Base-by-base conservation (phyloP, 805 yeast species). In the Helenozyma rhizophorensis region DNA sequence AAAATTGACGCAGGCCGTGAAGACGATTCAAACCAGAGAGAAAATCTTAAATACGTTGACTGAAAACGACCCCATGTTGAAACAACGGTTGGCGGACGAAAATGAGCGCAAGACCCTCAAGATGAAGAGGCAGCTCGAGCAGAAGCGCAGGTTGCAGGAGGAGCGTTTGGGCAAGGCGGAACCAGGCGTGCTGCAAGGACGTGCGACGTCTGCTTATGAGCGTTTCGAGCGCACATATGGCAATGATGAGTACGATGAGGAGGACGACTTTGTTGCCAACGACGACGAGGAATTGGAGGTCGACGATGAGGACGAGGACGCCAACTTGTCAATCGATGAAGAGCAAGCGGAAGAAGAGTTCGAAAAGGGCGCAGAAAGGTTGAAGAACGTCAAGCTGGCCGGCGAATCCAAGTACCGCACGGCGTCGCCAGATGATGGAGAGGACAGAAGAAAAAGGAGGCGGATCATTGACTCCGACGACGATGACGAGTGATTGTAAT, bases 1-100 rank as follows among this genome's bases (percentile, higher is more conserved):
- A 47, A 76, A 79, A 51, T 70, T 93, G 43, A 86, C 96, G 2
- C 73, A 74, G 40, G 85, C 87, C 2, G 76, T 83, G 25, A 70
- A 72, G 39, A 62, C 62, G 30, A 68, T 66, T 33, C 70, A 72
- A 53, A 63, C 57, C 45, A 59, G 65, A 42, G 74, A 66, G 40
- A 62, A 68, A 44, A 73, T 72, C 45, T 68, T 74, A 46, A 72
- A 70, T 45, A 68, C 78, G 1, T 65, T 74, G 25, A 73, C 78
- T 12, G 70, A 73, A 4, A 62, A 70, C 34, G 94, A 84, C 60
- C 94, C 93, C 1, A 77, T 80, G 54, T 58, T 76, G 48, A 80
- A 75, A 42, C 81, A 82, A 41, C 71, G 76, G 53, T 70, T 71
- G 47, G 70, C 81, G 27, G 90, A 83, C 53, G 82, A 75, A 54